Conservation (phyloP, 2,329 filamentous ascomycete species). For the Albifimbria verrucaria region DNA sequence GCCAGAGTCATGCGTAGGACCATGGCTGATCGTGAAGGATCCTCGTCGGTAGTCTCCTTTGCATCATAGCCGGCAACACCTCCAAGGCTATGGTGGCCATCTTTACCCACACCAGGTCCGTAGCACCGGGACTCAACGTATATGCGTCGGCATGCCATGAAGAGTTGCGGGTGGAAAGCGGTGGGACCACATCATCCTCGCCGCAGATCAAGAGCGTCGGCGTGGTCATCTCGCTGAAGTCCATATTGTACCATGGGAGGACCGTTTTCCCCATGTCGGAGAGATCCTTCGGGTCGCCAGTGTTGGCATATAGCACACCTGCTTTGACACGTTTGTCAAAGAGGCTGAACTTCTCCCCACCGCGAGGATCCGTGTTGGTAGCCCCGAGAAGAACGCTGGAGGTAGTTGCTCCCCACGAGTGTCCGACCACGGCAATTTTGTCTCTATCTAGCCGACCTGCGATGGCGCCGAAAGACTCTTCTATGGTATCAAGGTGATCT, state of each 20-base stretch:
- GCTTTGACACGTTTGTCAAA: conserved; percentile 19
- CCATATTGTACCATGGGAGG: conserved; percentile 14
- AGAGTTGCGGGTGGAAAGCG: conserved; percentile 14
- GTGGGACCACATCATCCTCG: conserved; percentile 15
- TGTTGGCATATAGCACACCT: conserved; percentile 17
- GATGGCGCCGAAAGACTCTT: conserved; percentile 15
- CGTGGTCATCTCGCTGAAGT: conserved; percentile 17
- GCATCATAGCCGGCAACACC: conserved; percentile 23
- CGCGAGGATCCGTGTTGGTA: conserved; percentile 16
- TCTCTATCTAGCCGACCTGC: conserved; percentile 17
- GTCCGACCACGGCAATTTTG: conserved; percentile 18
- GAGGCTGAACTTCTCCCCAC: conserved; percentile 9
- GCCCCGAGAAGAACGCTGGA: conserved; percentile 16
- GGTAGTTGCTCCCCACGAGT: conserved; percentile 18
- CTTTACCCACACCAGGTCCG: conserved; percentile 14
- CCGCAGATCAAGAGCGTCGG: conserved; percentile 20
- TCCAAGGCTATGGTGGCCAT: conserved; percentile 21
- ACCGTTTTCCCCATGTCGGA: conserved; percentile 9
- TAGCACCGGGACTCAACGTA: conserved; percentile 10
- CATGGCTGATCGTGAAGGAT: conserved; percentile 14
- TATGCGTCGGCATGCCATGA: conserved; percentile 22
- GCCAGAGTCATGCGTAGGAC: conserved; percentile 20
- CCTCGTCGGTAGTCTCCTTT: conserved; percentile 19
- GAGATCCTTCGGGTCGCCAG: conserved; percentile 12
- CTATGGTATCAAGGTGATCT: conserved; percentile 18